These are phyloP conservation scores for Rhodotorula babjevae DNA, from an alignment of 768 basidiomycete species.

Conservation along the genomic window DNA sequence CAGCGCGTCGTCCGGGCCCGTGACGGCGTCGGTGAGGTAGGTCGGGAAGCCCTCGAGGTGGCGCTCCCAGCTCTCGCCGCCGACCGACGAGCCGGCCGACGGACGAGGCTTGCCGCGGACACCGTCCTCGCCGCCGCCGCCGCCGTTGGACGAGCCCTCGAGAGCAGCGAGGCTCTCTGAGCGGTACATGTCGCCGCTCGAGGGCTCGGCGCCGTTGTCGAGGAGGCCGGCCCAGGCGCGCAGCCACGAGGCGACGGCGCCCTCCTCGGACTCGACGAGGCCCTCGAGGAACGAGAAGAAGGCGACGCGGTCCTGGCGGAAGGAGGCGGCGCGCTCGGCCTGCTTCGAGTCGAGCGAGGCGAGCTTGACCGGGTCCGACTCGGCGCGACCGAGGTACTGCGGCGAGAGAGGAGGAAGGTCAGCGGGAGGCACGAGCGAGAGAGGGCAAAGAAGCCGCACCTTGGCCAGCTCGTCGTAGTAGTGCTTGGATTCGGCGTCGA, in stretches of 20 bases:
- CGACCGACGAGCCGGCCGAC: not conserved
- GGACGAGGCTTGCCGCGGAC: not conserved
- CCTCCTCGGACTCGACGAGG: constrained; percentile 31
- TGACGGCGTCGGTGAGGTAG: not conserved
- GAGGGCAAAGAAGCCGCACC: constrained; percentile 12
- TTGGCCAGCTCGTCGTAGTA: constrained; percentile 38
- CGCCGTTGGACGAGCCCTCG: not conserved
- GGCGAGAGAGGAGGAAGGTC: not conserved
- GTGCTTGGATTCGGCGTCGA: constrained; percentile 35
- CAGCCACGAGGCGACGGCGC: constrained; percentile 29
- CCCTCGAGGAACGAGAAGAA: constrained; percentile 37
- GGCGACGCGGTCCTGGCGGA: constrained; percentile 30
- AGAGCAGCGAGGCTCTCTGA: not conserved
- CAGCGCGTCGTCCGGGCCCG: not conserved
- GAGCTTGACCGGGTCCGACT: constrained; percentile 16
- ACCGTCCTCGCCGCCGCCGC: no score
- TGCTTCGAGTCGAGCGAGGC: constrained; percentile 35
- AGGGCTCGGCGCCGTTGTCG: not conserved
- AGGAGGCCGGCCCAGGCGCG: constrained; percentile 13
- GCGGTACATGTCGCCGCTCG: not conserved
- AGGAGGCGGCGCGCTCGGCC: constrained; percentile 14
- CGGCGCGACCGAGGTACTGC: constrained; percentile 34
- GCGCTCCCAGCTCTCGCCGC: not conserved
- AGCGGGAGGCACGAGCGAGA: not conserved
- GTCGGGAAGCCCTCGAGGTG: not conserved